Conservation (phyloP, 75 land plant species). For the Pseudotsuga menziesii region DNA sequence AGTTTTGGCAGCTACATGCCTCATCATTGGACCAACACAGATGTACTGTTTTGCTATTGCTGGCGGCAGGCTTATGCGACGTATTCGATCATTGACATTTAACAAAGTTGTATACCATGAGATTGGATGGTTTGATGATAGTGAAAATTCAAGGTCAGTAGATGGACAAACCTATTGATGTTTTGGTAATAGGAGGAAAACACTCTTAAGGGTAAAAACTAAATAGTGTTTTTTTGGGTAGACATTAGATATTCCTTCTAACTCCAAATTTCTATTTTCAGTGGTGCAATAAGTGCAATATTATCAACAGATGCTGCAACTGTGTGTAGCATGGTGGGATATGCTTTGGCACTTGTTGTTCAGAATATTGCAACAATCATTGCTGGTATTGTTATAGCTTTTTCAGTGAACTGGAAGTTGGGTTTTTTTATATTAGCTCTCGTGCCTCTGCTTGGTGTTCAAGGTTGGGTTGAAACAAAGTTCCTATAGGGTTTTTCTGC, state of each 20-base stretch:
- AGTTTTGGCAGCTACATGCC: constrained; percentile 15
- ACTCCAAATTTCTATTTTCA: constrained; percentile 21
- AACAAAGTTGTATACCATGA: constrained; percentile 44
- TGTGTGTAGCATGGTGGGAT: constrained; percentile 66
- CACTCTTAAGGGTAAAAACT: too few species aligned
- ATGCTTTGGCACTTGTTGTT: constrained; percentile 54
- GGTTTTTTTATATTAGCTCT: constrained; percentile 34
- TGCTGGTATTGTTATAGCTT: constrained; percentile 44
- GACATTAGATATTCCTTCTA: too few species aligned
- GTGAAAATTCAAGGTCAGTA: constrained; percentile 41
- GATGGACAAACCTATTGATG: background rate
- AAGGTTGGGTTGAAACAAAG: constrained; percentile 32
- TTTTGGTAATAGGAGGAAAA: too few species aligned
- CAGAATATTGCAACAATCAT: constrained; percentile 54
- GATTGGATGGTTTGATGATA: constrained; percentile 53
- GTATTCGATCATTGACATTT: constrained; percentile 46
- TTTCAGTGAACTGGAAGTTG: constrained; percentile 46
- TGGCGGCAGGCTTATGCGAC: constrained; percentile 34
- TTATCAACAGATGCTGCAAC: constrained; percentile 80
- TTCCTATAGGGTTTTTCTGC: constrained; percentile 44
- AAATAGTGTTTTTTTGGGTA: background rate
- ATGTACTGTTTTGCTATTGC: constrained; percentile 36
- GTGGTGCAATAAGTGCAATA: constrained; percentile 81
- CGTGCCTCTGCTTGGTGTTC: constrained; percentile 39
- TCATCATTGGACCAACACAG: constrained; percentile 20